These are phyloP conservation scores for Ophiognomonia clavigignenti-juglandacearum DNA, from an alignment of 2,329 filamentous ascomycete species.

Conservation along the genomic window DNA sequence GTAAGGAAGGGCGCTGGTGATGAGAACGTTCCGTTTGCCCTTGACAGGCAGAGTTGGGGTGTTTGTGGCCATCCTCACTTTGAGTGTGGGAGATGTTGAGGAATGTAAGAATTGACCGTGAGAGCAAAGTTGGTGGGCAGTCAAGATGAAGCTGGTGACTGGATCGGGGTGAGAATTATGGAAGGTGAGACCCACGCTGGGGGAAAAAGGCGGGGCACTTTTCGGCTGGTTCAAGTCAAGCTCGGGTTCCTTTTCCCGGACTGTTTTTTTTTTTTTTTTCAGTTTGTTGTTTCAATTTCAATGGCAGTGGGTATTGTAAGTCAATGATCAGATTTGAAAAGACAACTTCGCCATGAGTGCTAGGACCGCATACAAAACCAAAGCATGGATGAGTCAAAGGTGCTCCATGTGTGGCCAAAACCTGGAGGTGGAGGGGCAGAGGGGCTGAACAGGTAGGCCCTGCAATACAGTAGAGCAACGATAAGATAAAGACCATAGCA, in stretches of 20 bases:
- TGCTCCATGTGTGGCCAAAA: background rate
- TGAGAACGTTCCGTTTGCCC: conserved; percentile 80
- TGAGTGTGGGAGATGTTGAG: no score
- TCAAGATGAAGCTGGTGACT: no score
- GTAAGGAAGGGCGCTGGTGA: conserved; percentile 89
- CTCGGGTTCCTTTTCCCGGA: no score
- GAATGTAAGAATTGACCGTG: background rate
- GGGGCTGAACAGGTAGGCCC: no score
- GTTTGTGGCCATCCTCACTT: conserved; percentile 14
- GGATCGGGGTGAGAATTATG: background rate
- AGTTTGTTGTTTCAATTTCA: background rate
- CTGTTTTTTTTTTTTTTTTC: background rate
- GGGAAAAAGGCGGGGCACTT: conserved; percentile 12
- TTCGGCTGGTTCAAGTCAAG: no score
- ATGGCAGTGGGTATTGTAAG: no score
- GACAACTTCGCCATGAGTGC: no score
- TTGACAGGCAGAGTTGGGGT: conserved; percentile 56
- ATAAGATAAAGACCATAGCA: no score
- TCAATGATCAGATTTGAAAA: no score
- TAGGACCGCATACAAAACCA: no score
- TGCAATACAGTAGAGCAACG: no score
- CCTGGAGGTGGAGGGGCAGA: background rate
- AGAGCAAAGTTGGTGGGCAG: background rate
- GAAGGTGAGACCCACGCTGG: background rate
- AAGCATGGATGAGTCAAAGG: background rate